phyloP scores from a whole-genome alignment of 164 flowering plant genomes.

The Santalum album region DNA sequence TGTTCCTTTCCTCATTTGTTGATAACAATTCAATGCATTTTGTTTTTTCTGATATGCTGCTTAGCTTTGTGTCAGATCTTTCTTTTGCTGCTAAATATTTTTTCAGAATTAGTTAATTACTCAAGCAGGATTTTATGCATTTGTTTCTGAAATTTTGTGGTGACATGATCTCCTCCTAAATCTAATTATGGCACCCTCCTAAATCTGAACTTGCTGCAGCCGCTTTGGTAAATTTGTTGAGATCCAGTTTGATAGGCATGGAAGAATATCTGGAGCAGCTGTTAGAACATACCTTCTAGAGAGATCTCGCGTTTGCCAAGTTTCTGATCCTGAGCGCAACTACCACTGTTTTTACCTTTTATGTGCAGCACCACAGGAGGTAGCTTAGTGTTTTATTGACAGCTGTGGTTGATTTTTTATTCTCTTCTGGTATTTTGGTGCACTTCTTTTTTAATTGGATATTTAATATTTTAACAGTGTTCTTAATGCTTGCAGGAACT shows the following conservation, averaged over 20 bases:
- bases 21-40: too few species aligned
- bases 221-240: constrained; percentile 68
- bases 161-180: constrained; percentile 5
- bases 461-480: not conserved
- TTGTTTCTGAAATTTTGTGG: not conserved
- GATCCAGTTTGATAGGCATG: constrained; percentile 61
- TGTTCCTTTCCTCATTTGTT: too few species aligned
- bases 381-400: constrained; percentile 8
- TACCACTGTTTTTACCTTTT: constrained; percentile 63
- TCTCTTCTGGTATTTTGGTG: not conserved
- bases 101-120: too few species aligned
- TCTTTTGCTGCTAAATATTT: too few species aligned
- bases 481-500: constrained; percentile 30
- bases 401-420: not conserved
- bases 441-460: too few species aligned
- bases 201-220: constrained; percentile 25
- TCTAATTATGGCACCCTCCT: not conserved
- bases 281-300: constrained; percentile 55
- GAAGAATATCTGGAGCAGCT: constrained; percentile 66
- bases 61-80: too few species aligned
- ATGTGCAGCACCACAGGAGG: constrained; percentile 64
- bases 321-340: constrained; percentile 55
- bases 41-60: too few species aligned
- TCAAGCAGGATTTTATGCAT: too few species aligned
- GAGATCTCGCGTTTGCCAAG: constrained; percentile 60